A percentile compares a stretch with the other conserved stretches of the same genome.
phyloP scores from a whole-genome alignment of 306 rosid species.

The barrel medic (Medicago truncatula) region MtrunA17r5.0-ANR NC_053043.1:23103001-23103500 shows the following conservation, averaged over 20 bases:
- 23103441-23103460: conserved; percentile 73
- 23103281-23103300: conserved; percentile 69
- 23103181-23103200: conserved; percentile 83
- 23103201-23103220: conserved; percentile 64
- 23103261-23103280: conserved; percentile 56
- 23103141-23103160: conserved; percentile 84
- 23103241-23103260: conserved; percentile 67
- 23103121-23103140: conserved; percentile 57
- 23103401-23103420: conserved; percentile 68
- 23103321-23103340: conserved; percentile 77
- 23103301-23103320: conserved; percentile 75
- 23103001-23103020: conserved; percentile 28
- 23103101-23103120: conserved; percentile 41
- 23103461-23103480: conserved; percentile 44
- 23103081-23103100: conserved; percentile 15
- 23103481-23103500: background rate
- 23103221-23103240: conserved; percentile 73
- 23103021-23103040: background rate
- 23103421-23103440: conserved; percentile 57
- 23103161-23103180: conserved; percentile 94
- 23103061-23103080: conserved; percentile 28
- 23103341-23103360: conserved; percentile 73
- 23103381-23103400: conserved; percentile 62
- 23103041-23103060: conserved; percentile 45
- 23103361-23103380: conserved; percentile 66